phyloP scores from a whole-genome alignment of 2,329 filamentous ascomycete genomes.

The Alternaria ethzedia region DNA sequence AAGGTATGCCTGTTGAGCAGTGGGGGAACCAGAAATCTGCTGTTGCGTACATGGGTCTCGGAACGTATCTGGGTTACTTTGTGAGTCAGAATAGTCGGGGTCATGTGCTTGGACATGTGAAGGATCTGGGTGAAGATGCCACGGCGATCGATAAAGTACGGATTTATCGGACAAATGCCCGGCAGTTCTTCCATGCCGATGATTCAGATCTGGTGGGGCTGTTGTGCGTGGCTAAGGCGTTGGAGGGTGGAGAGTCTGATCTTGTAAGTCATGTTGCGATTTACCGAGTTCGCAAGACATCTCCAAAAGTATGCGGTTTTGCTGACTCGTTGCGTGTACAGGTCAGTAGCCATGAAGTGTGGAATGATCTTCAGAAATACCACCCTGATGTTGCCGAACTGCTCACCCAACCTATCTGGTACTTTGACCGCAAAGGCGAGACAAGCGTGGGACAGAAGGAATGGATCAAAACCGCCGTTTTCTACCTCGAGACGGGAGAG shows the following conservation, averaged over 20 bases:
- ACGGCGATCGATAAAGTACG: constrained; percentile 84
- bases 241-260: constrained; percentile 84
- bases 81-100: constrained; percentile 84
- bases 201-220: constrained; percentile 83
- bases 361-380: constrained; percentile 77
- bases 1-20: constrained; percentile 75
- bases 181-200: constrained; percentile 86
- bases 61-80: constrained; percentile 86
- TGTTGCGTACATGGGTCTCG: constrained; percentile 76
- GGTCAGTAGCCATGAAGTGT: constrained; percentile 74
- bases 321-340: neutral
- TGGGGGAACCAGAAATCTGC: constrained; percentile 84
- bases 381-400: constrained; percentile 79
- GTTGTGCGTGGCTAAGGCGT: constrained; percentile 77
- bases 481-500: constrained; percentile 76
- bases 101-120: constrained; percentile 87
- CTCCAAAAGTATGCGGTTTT: neutral
- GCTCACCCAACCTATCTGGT: constrained; percentile 81
- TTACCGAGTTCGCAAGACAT: neutral
- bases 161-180: constrained; percentile 87
- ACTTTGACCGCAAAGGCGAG: constrained; percentile 91
- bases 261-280: constrained; percentile 57
- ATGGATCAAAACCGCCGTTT: constrained; percentile 73
- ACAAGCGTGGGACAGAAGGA: constrained; percentile 74
- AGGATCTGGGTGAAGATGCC: constrained; percentile 83